These are phyloP conservation scores for Ophiorrhiza pumila DNA, from an alignment of 257 asterid genomes.

Conservation along the genomic window DNA sequence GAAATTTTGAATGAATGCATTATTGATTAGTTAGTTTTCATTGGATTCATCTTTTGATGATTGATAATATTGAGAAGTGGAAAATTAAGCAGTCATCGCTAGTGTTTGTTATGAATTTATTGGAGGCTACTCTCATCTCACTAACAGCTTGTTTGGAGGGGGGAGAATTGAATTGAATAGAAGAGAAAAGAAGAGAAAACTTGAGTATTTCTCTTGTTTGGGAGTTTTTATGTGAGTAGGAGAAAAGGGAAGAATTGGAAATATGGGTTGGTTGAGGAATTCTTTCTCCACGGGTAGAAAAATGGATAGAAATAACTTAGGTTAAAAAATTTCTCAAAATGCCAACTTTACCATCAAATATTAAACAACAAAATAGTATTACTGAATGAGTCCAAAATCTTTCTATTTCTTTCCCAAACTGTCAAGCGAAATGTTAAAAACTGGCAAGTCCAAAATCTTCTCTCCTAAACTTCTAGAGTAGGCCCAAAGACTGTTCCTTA, in stretches of 20 bases:
- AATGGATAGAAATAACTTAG: background rate
- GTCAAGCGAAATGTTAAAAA: too few relatives aligned
- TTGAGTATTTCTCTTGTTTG: too few relatives aligned
- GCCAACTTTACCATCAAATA: background rate
- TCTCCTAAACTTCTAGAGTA: too few relatives aligned
- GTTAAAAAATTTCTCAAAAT: background rate
- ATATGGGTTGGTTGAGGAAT: background rate
- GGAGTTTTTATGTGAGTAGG: background rate
- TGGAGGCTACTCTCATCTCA: background rate
- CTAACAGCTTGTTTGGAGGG: background rate
- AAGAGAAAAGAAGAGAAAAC: background rate
- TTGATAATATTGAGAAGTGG: background rate
- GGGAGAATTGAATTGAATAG: background rate
- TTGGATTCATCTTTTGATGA: background rate
- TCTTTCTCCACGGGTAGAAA: background rate
- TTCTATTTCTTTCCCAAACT: background rate
- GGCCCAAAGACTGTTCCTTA: too few relatives aligned
- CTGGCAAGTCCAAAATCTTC: too few relatives aligned
- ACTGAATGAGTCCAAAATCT: too few relatives aligned
- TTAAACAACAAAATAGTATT: too few relatives aligned
- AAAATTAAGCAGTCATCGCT: background rate
- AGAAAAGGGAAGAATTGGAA: background rate
- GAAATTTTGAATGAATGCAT: background rate
- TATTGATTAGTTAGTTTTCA: background rate
- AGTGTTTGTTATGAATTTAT: background rate